Base-by-base conservation (phyloP, 768 basidiomycete species). In the Mycena leptocephala region DNA sequence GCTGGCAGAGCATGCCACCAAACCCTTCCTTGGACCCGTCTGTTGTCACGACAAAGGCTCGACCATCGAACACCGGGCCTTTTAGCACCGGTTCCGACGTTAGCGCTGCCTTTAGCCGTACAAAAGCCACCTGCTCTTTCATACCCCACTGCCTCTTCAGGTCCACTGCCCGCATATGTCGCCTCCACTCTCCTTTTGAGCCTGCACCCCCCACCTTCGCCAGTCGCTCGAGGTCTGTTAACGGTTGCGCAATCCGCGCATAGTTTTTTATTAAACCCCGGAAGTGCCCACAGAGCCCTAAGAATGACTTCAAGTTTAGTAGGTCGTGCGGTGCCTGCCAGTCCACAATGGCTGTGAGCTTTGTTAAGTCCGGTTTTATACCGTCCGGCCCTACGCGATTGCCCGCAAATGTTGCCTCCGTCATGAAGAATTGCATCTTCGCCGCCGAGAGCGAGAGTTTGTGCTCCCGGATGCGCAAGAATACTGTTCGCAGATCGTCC, bases 11-110 rank as follows among this genome's bases (percentile, higher is more conserved):
- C 4, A 82, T 76, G 5, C 74, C 84, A 0, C 77, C 82, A 51
- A 84, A 84, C 0, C 84, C 82, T 8, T 76, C 75, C 51, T 82
- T 80, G 11, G 75, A 84, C 0, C 79, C 82, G 43, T 85, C 83
- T 0, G 80, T 80, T 0, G 79, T 84, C 1, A 84, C 76, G 2
- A 84, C 76, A 64, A 85, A 85, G 0, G 78, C 79, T 20, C 71
- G 68, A 2, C 81, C 80, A 33, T 85, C 80, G 24, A 67, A 85
- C 4, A 63, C 30, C 5, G 83, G 81, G 0, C 74, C 39, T 8
- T 67, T 20, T 1, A 82, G 56, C 3, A 80, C 80, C 0, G 83
- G 84, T 39, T 80, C 79, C 0, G 78, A 76, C 0, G 81, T 77
- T 0, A 84, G 51, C 0, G 74, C 62, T 7, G 32, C 26, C 63